Evolutionary conservation across 345 rosid species (phyloP), one percentile per base, ranked within the genome.

Genomic region (Euphorbia peplus): DNA sequence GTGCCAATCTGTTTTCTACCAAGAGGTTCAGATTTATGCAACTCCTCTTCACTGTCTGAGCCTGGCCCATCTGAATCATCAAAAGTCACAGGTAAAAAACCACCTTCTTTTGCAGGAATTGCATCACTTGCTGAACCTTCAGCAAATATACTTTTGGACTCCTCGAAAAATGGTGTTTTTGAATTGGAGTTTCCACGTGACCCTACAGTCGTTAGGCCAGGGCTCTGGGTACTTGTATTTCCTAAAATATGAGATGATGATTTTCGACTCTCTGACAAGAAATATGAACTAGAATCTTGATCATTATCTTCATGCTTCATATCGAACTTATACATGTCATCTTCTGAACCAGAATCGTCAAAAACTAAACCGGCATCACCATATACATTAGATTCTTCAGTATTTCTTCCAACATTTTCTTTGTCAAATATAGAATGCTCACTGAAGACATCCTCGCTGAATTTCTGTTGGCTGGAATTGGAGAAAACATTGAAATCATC

Each of bases 311-410:
- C 48, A 44, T 48, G 75, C 73, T 82, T 77, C 32, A 65, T 54
- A 81, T 83, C 83, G 69, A 85, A 81, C 28, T 76, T 78, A 75
- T 64, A 64, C 46, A 68, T 80, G 68, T 82, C 88, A 62, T 66
- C 81, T 73, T 85, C 87, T 56, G 83, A 92, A 67, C 76, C 87
- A 75, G 72, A 86, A 69, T 88, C 88, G 76, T 91, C 98, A 78
- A 88, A 93, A 70, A 79, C 64, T 16, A 60, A 81, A 50, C 75
- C 73, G 71, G 78, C 81, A 79, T 73, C 76, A 54, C 67, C 81
- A 56, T 25, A 61, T 13, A 55, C 63, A 60, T 66, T 74, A 60
- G 69, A 46, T 71, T 81, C 81, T 70, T 71, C 28, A 41, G 71
- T 54, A 67, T 75, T 78, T 60, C 75, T 81, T 67, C 62, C 83